These are phyloP conservation scores for Cyberlindnera meyerae DNA, from an alignment of 805 yeast genomes.

Conservation along the genomic window DNA sequence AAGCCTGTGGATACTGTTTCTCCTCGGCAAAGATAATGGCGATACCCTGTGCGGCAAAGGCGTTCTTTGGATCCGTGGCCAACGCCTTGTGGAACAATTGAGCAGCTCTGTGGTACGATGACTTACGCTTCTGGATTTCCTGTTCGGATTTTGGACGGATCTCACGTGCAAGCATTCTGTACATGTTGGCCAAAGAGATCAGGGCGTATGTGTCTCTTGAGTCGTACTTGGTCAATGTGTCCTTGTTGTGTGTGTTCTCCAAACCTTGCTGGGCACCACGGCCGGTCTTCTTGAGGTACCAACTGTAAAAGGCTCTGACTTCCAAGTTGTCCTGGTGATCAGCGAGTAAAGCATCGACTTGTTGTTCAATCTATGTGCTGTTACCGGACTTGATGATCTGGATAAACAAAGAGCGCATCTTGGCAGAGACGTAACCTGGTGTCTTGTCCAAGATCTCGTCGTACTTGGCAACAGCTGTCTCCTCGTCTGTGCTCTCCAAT, in stretches of 20 bases:
- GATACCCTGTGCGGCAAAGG: constrained; percentile 96
- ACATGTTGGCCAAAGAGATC: constrained; percentile 84
- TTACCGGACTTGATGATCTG: constrained; percentile 44
- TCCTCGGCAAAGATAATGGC: constrained; percentile 90
- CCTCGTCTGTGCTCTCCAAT: constrained; percentile 41
- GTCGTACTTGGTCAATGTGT: constrained; percentile 74
- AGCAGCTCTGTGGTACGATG: constrained; percentile 82
- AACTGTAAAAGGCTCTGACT: constrained; percentile 85
- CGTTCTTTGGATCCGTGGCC: constrained; percentile 76
- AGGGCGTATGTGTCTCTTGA: constrained; percentile 89
- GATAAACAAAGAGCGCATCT: constrained; percentile 62
- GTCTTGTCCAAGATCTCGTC: constrained; percentile 47
- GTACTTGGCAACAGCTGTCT: constrained; percentile 37
- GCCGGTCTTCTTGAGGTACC: constrained; percentile 68
- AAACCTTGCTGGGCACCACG: constrained; percentile 40
- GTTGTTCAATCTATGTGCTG: constrained; percentile 40
- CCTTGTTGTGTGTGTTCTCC: constrained; percentile 79
- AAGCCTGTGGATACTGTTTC: constrained; percentile 66
- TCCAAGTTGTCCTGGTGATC: constrained; percentile 62
- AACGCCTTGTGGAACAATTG: constrained; percentile 88
- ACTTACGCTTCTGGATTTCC: constrained; percentile 56
- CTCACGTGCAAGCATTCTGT: constrained; percentile 78
- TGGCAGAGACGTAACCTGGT: constrained; percentile 74
- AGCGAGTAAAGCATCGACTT: constrained; percentile 50
- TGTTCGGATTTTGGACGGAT: constrained; percentile 42